Percentiles rank a stretch among this genome's conserved stretches.
Evolutionary conservation across 2,329 filamentous ascomycete species (phyloP).

Genomic region (Beauveria scarabaeidicola): DNA sequence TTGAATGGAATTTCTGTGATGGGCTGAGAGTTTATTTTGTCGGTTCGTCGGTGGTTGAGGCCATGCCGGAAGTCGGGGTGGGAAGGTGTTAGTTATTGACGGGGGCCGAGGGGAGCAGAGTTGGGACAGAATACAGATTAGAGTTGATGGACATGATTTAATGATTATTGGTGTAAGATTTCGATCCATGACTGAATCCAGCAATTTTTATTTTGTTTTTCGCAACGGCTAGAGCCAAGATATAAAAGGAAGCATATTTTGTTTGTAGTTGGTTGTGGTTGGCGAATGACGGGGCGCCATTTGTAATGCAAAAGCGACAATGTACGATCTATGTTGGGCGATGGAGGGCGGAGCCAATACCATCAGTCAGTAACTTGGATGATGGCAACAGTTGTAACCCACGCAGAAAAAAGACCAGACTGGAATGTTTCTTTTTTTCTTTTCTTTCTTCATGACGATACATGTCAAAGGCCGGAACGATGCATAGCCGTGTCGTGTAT

Average conservation of each 20-base stretch:
- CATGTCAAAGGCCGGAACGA: background rate
- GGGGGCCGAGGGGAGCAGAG: background rate
- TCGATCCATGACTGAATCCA: no score
- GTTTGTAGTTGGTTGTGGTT: background rate
- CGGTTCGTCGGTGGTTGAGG: slow-evolving; percentile 11
- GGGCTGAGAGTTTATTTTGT: background rate
- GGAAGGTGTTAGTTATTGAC: background rate
- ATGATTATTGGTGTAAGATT: no score
- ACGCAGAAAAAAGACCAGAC: background rate
- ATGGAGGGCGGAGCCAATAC: background rate
- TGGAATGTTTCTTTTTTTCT: no score
- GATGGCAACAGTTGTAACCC: background rate
- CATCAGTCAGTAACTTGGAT: background rate
- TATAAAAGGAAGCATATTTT: background rate
- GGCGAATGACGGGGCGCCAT: slow-evolving; percentile 11
- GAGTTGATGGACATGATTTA: no score
- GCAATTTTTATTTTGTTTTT: no score
- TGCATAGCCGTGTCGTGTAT: background rate
- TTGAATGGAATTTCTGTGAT: background rate
- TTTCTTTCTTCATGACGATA: no score
- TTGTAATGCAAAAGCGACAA: slow-evolving; percentile 16
- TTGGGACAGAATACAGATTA: no score
- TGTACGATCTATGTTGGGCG: background rate
- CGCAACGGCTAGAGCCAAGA: no score
- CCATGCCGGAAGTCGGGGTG: background rate